Conservation (phyloP, 768 basidiomycete genomes). For the Austroboletus festivus region DNA sequence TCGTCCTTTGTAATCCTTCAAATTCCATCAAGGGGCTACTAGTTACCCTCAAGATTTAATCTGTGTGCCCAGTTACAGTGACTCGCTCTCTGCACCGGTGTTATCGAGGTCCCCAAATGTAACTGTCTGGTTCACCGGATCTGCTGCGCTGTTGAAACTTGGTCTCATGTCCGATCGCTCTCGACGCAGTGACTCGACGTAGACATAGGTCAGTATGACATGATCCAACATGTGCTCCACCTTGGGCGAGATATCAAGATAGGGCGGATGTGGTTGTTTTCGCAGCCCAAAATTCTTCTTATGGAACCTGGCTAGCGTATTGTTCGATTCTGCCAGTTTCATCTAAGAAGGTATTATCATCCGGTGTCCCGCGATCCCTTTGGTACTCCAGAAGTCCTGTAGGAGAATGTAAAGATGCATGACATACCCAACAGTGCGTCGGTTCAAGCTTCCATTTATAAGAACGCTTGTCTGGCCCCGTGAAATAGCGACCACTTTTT, state of each 20-base stretch:
- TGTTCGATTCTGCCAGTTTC: slow-evolving; percentile 15
- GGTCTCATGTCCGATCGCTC: slow-evolving; percentile 9
- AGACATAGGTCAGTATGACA: slow-evolving; percentile 27
- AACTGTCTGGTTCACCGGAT: background rate
- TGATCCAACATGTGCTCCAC: slow-evolving; percentile 25
- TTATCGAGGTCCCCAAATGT: background rate
- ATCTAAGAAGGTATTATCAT: slow-evolving; percentile 10
- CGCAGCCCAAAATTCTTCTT: slow-evolving; percentile 23
- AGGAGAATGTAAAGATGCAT: background rate
- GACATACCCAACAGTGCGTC: slow-evolving; percentile 25
- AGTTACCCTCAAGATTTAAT: no score
- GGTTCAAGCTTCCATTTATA: slow-evolving; percentile 36
- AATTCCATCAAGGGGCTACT: no score
- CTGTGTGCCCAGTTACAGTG: no score
- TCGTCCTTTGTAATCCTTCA: no score
- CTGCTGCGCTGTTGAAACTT: background rate
- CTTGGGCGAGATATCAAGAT: slow-evolving; percentile 23
- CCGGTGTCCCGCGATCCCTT: background rate
- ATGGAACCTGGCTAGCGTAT: slow-evolving; percentile 20
- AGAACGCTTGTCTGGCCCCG: slow-evolving; percentile 30
- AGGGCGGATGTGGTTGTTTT: slow-evolving; percentile 22
- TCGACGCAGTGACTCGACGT: slow-evolving; percentile 25
- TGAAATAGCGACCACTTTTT: slow-evolving; percentile 31
- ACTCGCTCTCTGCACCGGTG: background rate
- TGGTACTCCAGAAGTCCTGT: background rate